phyloP scores from a whole-genome alignment of 2,329 filamentous ascomycete species.

The Trichophyton mentagrophytes region DNA sequence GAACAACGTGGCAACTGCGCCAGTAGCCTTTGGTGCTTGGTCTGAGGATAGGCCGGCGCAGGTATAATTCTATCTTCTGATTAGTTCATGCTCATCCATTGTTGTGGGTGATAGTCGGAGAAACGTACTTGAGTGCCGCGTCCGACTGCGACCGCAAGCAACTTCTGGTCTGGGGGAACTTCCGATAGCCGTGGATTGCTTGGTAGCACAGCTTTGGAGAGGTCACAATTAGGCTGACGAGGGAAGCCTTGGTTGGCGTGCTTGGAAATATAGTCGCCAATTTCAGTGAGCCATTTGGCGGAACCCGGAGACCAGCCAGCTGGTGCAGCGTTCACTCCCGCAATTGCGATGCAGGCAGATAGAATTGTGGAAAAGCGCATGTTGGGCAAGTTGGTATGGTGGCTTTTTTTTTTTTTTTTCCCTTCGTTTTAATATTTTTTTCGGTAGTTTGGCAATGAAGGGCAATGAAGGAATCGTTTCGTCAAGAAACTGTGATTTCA shows the following conservation, averaged over 20 bases:
- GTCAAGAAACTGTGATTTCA: background rate
- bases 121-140: slow-evolving; percentile 53
- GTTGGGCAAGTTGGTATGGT: slow-evolving; percentile 6
- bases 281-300: slow-evolving; percentile 28
- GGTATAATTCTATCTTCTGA: slow-evolving; percentile 62
- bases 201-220: slow-evolving; percentile 25
- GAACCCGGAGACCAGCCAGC: slow-evolving; percentile 31
- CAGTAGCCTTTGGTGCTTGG: slow-evolving; percentile 50
- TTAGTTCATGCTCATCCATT: slow-evolving; percentile 19
- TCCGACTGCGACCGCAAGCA: slow-evolving; percentile 72
- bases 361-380: slow-evolving; percentile 19
- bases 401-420: background rate
- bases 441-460: background rate
- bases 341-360: slow-evolving; percentile 22
- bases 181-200: slow-evolving; percentile 49
- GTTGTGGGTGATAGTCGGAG: slow-evolving; percentile 8
- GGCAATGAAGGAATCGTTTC: background rate
- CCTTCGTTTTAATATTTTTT: background rate
- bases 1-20: slow-evolving; percentile 75
- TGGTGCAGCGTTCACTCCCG: slow-evolving; percentile 24
- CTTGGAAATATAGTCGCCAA: slow-evolving; percentile 28
- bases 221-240: slow-evolving; percentile 21
- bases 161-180: slow-evolving; percentile 46
- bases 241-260: slow-evolving; percentile 13
- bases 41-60: slow-evolving; percentile 52